These are phyloP conservation scores for Actinomortierella ambigua DNA, from an alignment of 371 early-diverging fungal genomes.

Conservation along the genomic window DNA sequence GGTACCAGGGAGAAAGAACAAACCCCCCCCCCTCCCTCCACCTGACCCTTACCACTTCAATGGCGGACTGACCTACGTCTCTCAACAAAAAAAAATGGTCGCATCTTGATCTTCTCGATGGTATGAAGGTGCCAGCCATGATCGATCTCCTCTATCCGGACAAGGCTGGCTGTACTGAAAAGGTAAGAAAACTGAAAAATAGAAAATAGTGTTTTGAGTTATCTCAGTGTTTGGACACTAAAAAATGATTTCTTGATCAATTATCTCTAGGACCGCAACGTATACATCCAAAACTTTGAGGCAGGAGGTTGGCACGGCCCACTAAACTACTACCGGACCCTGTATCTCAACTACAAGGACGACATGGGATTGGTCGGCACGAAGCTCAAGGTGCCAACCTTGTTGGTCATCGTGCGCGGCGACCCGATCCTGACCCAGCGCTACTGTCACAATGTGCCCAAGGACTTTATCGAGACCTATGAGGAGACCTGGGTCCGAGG, in stretches of 20 bases:
- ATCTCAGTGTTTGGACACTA: too few species aligned
- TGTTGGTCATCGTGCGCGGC: conserved; percentile 7
- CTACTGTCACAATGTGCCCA: conserved; percentile 5
- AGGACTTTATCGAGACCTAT: conserved; percentile 12
- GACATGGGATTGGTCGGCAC: conserved; percentile 13
- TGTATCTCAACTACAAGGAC: conserved; percentile 5
- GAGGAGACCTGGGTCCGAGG: conserved; percentile 6
- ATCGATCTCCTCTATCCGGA: neutral
- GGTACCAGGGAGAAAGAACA: too few species aligned
- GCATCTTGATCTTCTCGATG: too few species aligned
- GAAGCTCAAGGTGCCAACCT: conserved; percentile 4
- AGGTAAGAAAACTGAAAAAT: neutral
- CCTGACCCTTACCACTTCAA: too few species aligned
- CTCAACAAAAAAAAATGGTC: too few species aligned
- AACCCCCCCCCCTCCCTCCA: too few species aligned
- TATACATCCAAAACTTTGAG: conserved; percentile 5
- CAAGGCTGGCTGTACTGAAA: conserved; percentile 1
- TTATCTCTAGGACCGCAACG: conserved; percentile 13
- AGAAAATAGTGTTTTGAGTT: too few species aligned
- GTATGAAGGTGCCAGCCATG: conserved; percentile 10
- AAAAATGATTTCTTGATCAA: too few species aligned
- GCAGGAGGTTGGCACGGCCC: conserved; percentile 11
- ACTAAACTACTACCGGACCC: conserved; percentile 10
- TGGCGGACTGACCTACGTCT: too few species aligned
- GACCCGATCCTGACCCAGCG: conserved; percentile 5